phyloP scores from a whole-genome alignment of 352 stramenopile species.

The Globisporangium alternatum region DNA sequence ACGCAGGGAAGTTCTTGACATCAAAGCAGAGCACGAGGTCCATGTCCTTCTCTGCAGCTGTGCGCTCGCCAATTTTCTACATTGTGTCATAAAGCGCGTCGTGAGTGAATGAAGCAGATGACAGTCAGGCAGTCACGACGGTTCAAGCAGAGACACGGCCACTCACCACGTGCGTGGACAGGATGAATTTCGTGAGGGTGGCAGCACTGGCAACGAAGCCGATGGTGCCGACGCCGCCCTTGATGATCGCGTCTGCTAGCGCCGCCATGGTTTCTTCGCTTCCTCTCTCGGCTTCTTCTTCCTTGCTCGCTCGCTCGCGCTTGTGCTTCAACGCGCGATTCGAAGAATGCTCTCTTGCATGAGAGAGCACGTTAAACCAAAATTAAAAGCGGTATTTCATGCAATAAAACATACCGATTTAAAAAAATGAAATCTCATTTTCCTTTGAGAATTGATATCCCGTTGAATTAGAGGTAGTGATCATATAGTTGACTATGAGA shows the following conservation, averaged over 20 bases:
- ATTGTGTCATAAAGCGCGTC: neutral
- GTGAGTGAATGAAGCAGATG: neutral
- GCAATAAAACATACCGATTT: no score
- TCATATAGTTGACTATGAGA: no score
- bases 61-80: slow-evolving; percentile 55
- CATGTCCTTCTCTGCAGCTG: slow-evolving; percentile 54
- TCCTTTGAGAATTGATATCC: no score
- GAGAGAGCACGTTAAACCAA: no score
- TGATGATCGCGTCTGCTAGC: slow-evolving; percentile 57
- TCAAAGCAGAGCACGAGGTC: slow-evolving; percentile 77
- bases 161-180: slow-evolving; percentile 61
- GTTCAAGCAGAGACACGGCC: neutral
- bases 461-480: no score
- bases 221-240: slow-evolving; percentile 64
- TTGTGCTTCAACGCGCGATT: neutral
- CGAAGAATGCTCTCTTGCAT: slow-evolving; percentile 8
- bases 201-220: slow-evolving; percentile 72
- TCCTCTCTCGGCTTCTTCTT: neutral
- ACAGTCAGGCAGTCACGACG: no score
- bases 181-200: slow-evolving; percentile 81
- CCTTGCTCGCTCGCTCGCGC: no score
- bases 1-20: slow-evolving; percentile 44
- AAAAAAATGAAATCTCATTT: no score
- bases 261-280: slow-evolving; percentile 34
- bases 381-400: no score